Percentiles rank a stretch among this genome's conserved stretches.
Conservation (phyloP, 257 asterid genomes). For the Buddleja alternifolia region DNA sequence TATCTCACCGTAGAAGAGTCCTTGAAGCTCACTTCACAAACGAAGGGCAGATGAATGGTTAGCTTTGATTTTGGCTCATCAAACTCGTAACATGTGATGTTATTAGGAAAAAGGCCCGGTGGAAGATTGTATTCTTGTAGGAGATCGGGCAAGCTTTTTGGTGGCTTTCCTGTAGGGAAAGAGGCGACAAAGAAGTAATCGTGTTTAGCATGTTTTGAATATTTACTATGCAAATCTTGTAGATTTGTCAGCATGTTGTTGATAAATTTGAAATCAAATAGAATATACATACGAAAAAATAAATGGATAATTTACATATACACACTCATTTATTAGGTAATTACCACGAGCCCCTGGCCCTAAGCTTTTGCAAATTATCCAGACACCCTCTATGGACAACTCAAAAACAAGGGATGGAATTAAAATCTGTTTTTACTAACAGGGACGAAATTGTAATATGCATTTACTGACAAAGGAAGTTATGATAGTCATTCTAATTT, state of each 20-base stretch:
- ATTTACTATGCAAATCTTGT: not conserved
- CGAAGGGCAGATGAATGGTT: slow-evolving; percentile 65
- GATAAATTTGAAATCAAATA: not conserved
- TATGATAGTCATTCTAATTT: no score
- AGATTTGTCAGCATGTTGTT: not conserved
- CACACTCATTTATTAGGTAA: no score
- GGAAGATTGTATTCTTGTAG: slow-evolving; percentile 75
- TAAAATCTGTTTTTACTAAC: no score
- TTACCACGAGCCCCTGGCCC: no score
- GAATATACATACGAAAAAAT: no score
- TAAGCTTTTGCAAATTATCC: no score
- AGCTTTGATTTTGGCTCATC: slow-evolving; percentile 66
- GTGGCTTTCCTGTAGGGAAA: slow-evolving; percentile 53
- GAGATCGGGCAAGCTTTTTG: slow-evolving; percentile 60
- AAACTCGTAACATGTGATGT: slow-evolving; percentile 62
- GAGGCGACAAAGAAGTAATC: not conserved
- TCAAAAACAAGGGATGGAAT: no score
- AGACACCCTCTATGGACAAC: no score
- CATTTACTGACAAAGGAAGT: no score
- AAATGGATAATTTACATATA: no score
- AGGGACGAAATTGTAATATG: no score
- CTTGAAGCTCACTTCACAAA: slow-evolving; percentile 78
- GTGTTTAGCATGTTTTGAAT: not conserved
- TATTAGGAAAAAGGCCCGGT: slow-evolving; percentile 68
- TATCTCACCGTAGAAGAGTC: slow-evolving; percentile 65